Conservation (phyloP, 805 yeast species). For the Candida alai region DNA sequence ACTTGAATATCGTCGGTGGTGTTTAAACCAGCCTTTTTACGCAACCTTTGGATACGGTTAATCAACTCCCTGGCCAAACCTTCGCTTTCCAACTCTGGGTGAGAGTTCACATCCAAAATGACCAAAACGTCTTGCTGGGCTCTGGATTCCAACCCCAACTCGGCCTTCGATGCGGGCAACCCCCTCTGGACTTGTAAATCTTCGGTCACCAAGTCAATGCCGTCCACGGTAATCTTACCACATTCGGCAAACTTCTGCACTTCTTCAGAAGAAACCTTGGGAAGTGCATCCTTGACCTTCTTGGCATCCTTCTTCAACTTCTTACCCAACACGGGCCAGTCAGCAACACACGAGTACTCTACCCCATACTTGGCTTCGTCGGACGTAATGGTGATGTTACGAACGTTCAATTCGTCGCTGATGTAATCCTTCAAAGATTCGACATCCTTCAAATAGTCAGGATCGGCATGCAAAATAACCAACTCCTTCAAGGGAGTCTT, state of each 20-base stretch:
- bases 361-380: constrained; percentile 93
- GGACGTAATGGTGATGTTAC: constrained; percentile 80
- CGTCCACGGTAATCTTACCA: constrained; percentile 82
- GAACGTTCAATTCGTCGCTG: constrained; percentile 86
- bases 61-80: constrained; percentile 95
- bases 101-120: constrained; percentile 81
- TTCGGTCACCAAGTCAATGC: constrained; percentile 80
- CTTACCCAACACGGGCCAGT: constrained; percentile 98
- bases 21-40: constrained; percentile 93
- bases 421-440: constrained; percentile 75
- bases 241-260: constrained; percentile 69
- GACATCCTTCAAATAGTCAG: constrained; percentile 70
- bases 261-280: constrained; percentile 72
- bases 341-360: constrained; percentile 91
- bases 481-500: constrained; percentile 91
- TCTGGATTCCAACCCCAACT: constrained; percentile 79
- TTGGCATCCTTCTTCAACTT: constrained; percentile 92
- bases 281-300: constrained; percentile 91
- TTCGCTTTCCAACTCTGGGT: constrained; percentile 86
- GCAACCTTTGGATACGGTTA: constrained; percentile 94
- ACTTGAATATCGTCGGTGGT: constrained; percentile 94
- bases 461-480: constrained; percentile 80
- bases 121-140: constrained; percentile 86
- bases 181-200: constrained; percentile 91
- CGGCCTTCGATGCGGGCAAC: constrained; percentile 59